Percentiles rank a stretch among this genome's conserved stretches.
These are phyloP conservation scores for Pseudohyphozyma bogoriensis DNA, from an alignment of 768 basidiomycete species.

Conservation along the genomic window DNA sequence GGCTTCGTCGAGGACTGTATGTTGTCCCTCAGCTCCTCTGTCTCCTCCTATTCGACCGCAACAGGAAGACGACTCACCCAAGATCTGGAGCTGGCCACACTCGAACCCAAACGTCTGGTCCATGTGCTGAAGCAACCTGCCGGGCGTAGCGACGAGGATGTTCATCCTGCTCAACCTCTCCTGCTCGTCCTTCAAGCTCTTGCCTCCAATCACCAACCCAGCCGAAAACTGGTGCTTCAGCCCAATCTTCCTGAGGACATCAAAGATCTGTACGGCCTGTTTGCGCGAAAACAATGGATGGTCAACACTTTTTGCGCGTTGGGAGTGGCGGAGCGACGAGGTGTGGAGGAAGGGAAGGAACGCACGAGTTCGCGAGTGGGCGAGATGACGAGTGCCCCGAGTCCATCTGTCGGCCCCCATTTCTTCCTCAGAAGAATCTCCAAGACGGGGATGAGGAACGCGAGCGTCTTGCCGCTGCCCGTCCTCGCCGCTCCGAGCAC, in stretches of 20 bases:
- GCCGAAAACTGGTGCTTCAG: slow-evolving; percentile 85
- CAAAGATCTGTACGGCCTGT: slow-evolving; percentile 95
- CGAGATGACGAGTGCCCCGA: slow-evolving; percentile 83
- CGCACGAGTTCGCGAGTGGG: slow-evolving; percentile 84
- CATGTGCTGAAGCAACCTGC: slow-evolving; percentile 90
- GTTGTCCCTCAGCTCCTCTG: too few species aligned
- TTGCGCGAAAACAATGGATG: not conserved
- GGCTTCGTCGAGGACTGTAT: slow-evolving; percentile 90
- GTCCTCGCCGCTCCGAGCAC: slow-evolving; percentile 61
- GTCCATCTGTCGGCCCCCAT: slow-evolving; percentile 63
- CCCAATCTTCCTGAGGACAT: slow-evolving; percentile 86
- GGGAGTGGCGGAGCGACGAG: not conserved
- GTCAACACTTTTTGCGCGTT: not conserved
- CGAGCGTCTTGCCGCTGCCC: slow-evolving; percentile 64
- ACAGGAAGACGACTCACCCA: slow-evolving; percentile 51
- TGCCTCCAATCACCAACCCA: slow-evolving; percentile 90
- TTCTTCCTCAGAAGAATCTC: slow-evolving; percentile 55
- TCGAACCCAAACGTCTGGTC: slow-evolving; percentile 96
- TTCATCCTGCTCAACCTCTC: slow-evolving; percentile 89
- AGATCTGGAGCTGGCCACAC: slow-evolving; percentile 74
- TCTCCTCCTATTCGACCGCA: too few species aligned
- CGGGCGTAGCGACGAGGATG: slow-evolving; percentile 95
- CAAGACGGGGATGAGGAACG: slow-evolving; percentile 58
- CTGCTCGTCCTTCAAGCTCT: slow-evolving; percentile 79
- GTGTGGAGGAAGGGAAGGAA: slow-evolving; percentile 10